phyloP scores from a whole-genome alignment of 495 filamentous ascomycete species.

The Echria macrotheca region DNA sequence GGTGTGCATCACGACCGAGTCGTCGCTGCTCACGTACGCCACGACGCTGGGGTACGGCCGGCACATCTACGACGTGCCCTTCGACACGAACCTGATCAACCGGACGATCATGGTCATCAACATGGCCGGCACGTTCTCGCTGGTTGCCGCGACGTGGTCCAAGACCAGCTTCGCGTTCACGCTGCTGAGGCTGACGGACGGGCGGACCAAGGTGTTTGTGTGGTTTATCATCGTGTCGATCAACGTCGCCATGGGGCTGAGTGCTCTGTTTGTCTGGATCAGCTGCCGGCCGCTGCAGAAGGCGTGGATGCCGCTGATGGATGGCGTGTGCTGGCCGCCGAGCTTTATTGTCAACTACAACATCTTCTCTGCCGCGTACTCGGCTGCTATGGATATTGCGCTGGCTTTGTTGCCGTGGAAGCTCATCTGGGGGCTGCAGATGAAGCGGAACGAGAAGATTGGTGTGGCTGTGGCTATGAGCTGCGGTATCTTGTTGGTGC shows the following conservation, averaged over 20 bases:
- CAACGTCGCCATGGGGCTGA: constrained; percentile 34
- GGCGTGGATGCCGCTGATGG: constrained; percentile 24
- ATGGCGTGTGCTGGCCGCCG: constrained; percentile 32
- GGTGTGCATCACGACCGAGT: constrained; percentile 22
- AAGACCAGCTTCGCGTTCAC: constrained; percentile 36
- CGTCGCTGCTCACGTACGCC: constrained; percentile 5
- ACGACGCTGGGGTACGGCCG: constrained; percentile 19
- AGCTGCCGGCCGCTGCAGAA: constrained; percentile 33
- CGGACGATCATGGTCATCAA: constrained; percentile 11
- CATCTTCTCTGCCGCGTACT: constrained; percentile 20
- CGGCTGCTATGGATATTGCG: constrained; percentile 26
- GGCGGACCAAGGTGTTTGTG: constrained; percentile 19
- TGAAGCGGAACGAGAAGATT: constrained; percentile 33
- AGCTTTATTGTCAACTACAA: constrained; percentile 12
- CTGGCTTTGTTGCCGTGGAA: constrained; percentile 34
- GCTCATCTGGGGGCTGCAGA: constrained; percentile 28
- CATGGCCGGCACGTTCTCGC: constrained; percentile 14
- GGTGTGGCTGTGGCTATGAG: constrained; percentile 36
- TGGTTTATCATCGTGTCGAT: constrained; percentile 29
- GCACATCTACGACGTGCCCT: constrained; percentile 18
- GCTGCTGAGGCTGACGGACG: constrained; percentile 22
- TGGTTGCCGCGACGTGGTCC: constrained; percentile 11
- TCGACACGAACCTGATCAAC: constrained; percentile 9
- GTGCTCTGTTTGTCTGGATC: constrained; percentile 35
- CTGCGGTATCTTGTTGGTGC: constrained; percentile 22